Base-by-base conservation (phyloP, 176 grass and related monocot genomes). In the Calamus simplicifolius region DNA sequence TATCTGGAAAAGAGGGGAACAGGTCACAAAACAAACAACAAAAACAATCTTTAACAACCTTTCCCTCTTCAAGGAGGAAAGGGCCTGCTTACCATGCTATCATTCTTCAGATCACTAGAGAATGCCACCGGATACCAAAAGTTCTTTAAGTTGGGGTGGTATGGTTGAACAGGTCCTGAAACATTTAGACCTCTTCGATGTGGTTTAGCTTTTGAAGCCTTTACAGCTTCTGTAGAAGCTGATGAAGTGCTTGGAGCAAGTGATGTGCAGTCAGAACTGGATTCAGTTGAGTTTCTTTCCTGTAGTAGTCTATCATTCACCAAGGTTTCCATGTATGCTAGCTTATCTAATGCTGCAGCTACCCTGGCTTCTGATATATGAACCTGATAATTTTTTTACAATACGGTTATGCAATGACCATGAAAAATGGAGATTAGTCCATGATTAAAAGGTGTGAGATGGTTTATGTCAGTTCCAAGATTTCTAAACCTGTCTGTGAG, bases 41-140 rank as follows among this genome's bases (percentile, higher is more conserved):
- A 43, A 43, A 43, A 43, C 10, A 43, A 43, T 43, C 35, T 13
- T 43, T 43, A 43, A 43, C 12, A 12, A 43, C 2, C 35, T 43
- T 43, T 10, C 8, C 35, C 35, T 43, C 10, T 43, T 43, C 12
- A 43, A 43, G 35, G 35, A 43, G 7, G 6, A 12, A 43, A 43
- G 10, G 7, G 35, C 35, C 12, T 12, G 48, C 58, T 68, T 80
- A 98, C 93, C 93, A 98, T 98, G 3, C 75, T 98, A 63, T 88
- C 93, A 28, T 92, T 85, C 54, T 85, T 92, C 17, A 98, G 70
- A 19, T 98, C 93, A 64, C 51, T 86, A 52, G 93, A 85, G 63
- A 98, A 98, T 60, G 88, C 88, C 63, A 98, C 73, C 8, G 93
- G 93, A 71, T 98, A 98, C 93, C 93, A 98, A 52, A 92, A 98